These are phyloP conservation scores for Cornus suecica DNA, from an alignment of 148 eudicot species.

Conservation along the genomic window DNA sequence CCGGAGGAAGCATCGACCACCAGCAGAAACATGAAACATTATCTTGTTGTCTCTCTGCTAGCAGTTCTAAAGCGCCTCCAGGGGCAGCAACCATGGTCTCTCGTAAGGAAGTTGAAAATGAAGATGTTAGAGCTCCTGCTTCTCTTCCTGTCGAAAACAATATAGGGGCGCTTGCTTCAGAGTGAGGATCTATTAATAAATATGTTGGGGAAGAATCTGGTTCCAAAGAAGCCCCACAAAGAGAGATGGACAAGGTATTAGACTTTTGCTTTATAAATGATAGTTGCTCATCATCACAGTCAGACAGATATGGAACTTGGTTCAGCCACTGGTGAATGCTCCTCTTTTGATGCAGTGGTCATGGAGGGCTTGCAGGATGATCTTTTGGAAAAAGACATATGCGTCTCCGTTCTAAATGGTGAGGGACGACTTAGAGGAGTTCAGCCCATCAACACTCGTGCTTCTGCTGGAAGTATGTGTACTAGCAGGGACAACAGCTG, in stretches of 20 bases:
- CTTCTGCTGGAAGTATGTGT: slow-evolving; percentile 27
- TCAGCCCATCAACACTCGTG: slow-evolving; percentile 16
- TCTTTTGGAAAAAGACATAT: slow-evolving; percentile 47
- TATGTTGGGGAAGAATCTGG: slow-evolving; percentile 30
- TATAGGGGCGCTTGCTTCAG: slow-evolving; percentile 22
- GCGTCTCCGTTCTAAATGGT: slow-evolving; percentile 57
- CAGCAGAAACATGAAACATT: no score
- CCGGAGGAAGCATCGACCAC: slow-evolving; percentile 14
- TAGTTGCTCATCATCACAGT: slow-evolving; percentile 79
- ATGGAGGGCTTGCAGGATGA: slow-evolving; percentile 32
- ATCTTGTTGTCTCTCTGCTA: no score
- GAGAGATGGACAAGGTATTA: slow-evolving; percentile 24
- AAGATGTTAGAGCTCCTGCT: slow-evolving; percentile 26
- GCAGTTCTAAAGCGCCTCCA: no score
- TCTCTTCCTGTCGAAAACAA: slow-evolving; percentile 20
- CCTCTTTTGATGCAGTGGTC: slow-evolving; percentile 46
- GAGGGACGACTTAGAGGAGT: slow-evolving; percentile 42
- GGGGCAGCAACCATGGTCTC: slow-evolving; percentile 22
- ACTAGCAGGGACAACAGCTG: slow-evolving; percentile 28
- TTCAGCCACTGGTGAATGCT: slow-evolving; percentile 64
- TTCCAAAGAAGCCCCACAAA: slow-evolving; percentile 31
- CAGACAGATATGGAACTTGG: slow-evolving; percentile 49
- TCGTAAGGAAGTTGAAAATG: slow-evolving; percentile 21
- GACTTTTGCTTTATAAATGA: slow-evolving; percentile 58
- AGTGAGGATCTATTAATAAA: slow-evolving; percentile 37